These are phyloP conservation scores for Ophiostoma perfectum DNA, from an alignment of 2,329 filamentous ascomycete genomes.

Conservation along the genomic window DNA sequence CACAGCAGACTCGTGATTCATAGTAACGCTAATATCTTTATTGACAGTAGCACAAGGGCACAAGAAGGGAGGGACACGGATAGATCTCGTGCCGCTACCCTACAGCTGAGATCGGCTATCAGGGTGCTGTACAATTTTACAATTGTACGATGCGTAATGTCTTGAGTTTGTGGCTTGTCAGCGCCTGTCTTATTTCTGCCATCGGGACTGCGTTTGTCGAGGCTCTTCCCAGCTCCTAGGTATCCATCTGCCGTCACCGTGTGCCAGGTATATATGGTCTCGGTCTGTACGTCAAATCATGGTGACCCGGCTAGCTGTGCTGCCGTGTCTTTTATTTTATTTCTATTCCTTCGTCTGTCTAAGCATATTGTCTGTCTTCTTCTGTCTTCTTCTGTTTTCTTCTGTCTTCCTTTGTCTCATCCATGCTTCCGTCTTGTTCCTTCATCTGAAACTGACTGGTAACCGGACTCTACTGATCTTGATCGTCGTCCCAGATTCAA, in stretches of 20 bases:
- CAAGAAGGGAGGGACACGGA: neutral
- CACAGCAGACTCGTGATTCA: neutral
- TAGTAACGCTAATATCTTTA: no score
- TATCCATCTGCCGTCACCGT: neutral
- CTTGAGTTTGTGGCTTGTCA: neutral
- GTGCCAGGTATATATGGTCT: neutral
- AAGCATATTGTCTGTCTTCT: no score
- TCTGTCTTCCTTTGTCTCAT: neutral
- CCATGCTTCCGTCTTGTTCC: neutral
- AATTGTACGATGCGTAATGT: neutral
- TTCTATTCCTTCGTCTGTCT: neutral
- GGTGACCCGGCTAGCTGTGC: neutral
- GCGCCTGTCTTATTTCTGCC: no score
- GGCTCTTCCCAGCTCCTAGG: neutral
- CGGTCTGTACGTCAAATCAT: neutral
- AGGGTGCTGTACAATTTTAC: neutral
- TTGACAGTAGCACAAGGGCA: neutral
- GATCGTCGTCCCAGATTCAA: slow-evolving; percentile 2
- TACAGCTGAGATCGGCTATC: neutral
- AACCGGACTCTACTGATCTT: neutral
- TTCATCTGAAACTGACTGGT: slow-evolving; percentile 5
- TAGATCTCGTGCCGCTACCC: slow-evolving; percentile 6
- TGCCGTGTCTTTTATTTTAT: neutral
- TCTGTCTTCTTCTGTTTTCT: neutral
- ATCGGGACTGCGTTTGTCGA: neutral